Evolutionary conservation across 2,329 filamentous ascomycete genomes (phyloP).

Genomic region (Torrubiellomyces zombiae): DNA sequence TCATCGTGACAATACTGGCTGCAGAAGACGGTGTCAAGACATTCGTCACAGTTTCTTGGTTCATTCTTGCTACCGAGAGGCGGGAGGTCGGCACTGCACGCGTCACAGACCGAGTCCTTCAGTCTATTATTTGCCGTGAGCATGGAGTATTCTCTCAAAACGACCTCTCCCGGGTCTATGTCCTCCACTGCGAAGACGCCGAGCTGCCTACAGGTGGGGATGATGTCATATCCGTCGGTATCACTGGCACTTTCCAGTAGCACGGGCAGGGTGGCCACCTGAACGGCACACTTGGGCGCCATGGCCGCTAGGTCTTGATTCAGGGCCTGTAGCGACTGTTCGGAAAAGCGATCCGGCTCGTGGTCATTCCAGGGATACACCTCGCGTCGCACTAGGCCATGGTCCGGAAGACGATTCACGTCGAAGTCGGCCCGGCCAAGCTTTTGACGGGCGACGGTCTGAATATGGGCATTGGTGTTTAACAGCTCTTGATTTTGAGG

Average conservation of each 20-base stretch:
- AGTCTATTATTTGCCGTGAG: slow-evolving; percentile 79
- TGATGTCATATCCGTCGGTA: slow-evolving; percentile 30
- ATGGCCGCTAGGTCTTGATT: slow-evolving; percentile 53
- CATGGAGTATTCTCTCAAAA: slow-evolving; percentile 70
- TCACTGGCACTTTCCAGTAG: slow-evolving; percentile 40
- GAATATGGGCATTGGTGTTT: slow-evolving; percentile 35
- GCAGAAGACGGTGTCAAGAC: slow-evolving; percentile 51
- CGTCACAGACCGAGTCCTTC: slow-evolving; percentile 77
- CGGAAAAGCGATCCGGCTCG: slow-evolving; percentile 54
- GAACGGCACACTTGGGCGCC: slow-evolving; percentile 69
- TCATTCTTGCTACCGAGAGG: slow-evolving; percentile 30
- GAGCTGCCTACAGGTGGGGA: slow-evolving; percentile 54
- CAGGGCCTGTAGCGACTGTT: slow-evolving; percentile 51
- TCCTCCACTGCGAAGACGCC: slow-evolving; percentile 80
- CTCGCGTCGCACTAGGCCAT: slow-evolving; percentile 51
- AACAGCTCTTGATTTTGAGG: slow-evolving; percentile 39
- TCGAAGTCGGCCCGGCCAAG: slow-evolving; percentile 29
- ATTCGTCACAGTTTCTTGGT: slow-evolving; percentile 40
- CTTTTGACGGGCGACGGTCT: slow-evolving; percentile 31
- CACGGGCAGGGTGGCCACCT: slow-evolving; percentile 57
- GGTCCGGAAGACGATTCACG: slow-evolving; percentile 45
- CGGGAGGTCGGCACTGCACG: slow-evolving; percentile 62
- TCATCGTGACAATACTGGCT: slow-evolving; percentile 39
- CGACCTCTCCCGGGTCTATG: slow-evolving; percentile 56
- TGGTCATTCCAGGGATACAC: slow-evolving; percentile 54